Evolutionary conservation across 345 rosid genomes (phyloP), one percentile per base, ranked within the genome.

Genomic region (Gossypium herbaceum): DNA sequence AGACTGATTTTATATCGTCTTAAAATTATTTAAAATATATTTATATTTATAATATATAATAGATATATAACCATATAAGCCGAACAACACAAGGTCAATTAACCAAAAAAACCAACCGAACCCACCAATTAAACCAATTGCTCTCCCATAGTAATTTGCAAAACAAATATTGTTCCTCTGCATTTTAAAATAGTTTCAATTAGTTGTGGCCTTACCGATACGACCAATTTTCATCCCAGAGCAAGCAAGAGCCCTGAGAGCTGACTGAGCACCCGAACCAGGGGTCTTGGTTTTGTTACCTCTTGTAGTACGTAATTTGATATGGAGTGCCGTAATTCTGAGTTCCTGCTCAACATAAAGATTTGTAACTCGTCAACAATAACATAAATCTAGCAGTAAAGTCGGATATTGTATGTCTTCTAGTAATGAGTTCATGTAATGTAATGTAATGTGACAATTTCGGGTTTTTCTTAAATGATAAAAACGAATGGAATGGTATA

Each of bases 211-310:
- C 70, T 44, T 66, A 44, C 70, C 70, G 12, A 66, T 66, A 20
- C 70, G 54, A 2, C 70, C 54, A 44, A 66, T 66, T 66, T 66
- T 66, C 70, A 66, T 66, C 16, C 54, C 70, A 5, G 52, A 44
- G 50, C 34, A 54, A 20, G 70, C 70, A 66, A 66, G 54, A 12
- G 70, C 70, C 70, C 54, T 44, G 10, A 44, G 54, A 20, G 70
- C 54, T 19, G 70, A 66, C 11, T 66, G 70, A 44, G 70, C 70
- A 66, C 70, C 70, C 2, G 70, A 54, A 66, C 69, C 51, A 65
- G 51, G 69, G n/a, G 52, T 66, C 54, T 66, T 66, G 54, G 34
- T 66, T 44, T 66, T 66, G 70, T 66, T 66, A 16, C 70, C 54
- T 44, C 70, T 34, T 20, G 52, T 66, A 12, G 70, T 54, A 19